Conservation (phyloP, 2,329 filamentous ascomycete species). For the Sclerotinia nivalis region DNA sequence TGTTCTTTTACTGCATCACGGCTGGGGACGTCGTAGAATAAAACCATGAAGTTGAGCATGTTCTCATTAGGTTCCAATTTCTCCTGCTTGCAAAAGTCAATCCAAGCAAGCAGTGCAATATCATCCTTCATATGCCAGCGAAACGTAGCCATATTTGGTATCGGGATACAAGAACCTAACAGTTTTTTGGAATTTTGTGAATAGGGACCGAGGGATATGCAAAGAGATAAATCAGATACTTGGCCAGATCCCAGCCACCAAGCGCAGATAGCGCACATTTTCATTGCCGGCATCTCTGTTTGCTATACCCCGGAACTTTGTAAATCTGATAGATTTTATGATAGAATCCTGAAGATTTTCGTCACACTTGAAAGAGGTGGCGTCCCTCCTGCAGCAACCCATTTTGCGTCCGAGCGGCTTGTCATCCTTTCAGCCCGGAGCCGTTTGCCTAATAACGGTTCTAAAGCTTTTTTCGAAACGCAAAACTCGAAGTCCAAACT, state of each 20-base stretch:
- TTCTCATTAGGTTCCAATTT: not conserved
- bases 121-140: not conserved
- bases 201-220: not conserved
- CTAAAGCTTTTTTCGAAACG: not conserved
- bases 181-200: not conserved
- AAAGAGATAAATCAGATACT: not conserved
- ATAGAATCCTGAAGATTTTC: not conserved
- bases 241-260: not conserved
- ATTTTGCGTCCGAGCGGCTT: not conserved
- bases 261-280: not conserved
- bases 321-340: constrained; percentile 8
- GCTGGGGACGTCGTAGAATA: not conserved
- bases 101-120: constrained; percentile 22
- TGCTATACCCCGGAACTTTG: not conserved
- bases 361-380: not conserved
- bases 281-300: not conserved
- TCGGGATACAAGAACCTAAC: not conserved
- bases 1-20: not conserved
- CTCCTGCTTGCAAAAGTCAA: constrained; percentile 20
- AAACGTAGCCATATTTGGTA: not conserved
- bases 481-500: not conserved
- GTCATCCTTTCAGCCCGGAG: not conserved
- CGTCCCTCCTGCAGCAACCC: constrained; percentile 5
- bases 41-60: not conserved
- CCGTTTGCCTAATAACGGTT: not conserved